Evolutionary conservation across 2,329 filamentous ascomycete genomes (phyloP), one percentile per base, ranked within the genome.

Genomic region (Aspergillus thermomutatus): DNA sequence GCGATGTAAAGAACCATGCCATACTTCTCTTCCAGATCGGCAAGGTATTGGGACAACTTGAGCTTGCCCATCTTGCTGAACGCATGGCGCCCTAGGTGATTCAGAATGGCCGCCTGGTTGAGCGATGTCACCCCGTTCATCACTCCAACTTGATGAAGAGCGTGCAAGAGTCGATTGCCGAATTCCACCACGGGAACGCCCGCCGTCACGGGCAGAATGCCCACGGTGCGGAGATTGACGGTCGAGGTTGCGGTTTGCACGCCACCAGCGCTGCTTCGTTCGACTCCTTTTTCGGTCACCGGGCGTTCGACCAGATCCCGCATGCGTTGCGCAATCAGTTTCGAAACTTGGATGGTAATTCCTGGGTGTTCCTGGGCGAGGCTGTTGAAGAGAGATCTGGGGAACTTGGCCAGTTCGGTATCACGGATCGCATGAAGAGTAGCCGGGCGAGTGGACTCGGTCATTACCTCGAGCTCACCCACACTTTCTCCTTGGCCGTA

Each of bases 341-440:
- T 99, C 1, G 94, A 97, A 27, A 99, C 96, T 74, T 97, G 97
- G 73, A 99, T 97, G 0, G 94, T 97, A 68, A 99, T 99, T 46
- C 92, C 95, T 4, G 94, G 94, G 69, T 99, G 94, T 69, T 99
- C 94, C 69, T 96, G 89, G 0, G 94, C 94, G 53, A 99, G 83
- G 69, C 94, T 99, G 79, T 99, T 99, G 80, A 99, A 99, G 1
- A 99, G 78, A 0, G 91, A 96, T 57, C 93, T 90, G 0, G 94
- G 94, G 58, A 99, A 96, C 67, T 96, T 97, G 57, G 95, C 93
- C 27, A 99, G 79, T 71, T 99, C 94, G 0, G 94, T 97, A 63
- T 97, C 94, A 56, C 94, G 89, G 65, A 99, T 99, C 4, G 94
- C 94, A 69, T 97, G 93, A 14, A 99, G 77, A 1, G 93, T 97